Evolutionary conservation across 306 rosid species (phyloP).

Genomic region (Casuarina cunninghamiana): DNA sequence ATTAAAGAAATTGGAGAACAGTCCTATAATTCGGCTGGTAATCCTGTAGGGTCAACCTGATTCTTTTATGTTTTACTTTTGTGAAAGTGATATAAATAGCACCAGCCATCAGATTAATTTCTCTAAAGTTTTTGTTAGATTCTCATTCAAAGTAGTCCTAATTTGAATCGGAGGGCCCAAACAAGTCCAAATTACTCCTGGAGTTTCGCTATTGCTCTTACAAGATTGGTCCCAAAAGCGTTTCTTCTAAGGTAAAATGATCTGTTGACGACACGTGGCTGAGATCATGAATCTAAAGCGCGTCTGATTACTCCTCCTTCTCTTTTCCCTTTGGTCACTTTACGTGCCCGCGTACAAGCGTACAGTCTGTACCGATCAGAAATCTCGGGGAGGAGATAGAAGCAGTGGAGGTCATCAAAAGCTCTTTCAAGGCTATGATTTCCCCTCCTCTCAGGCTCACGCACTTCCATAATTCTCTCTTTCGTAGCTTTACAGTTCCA

Average conservation of each 20-base stretch:
- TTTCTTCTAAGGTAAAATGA: background rate
- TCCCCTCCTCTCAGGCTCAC: background rate
- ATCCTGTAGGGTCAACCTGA: too few species aligned
- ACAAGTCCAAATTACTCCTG: constrained; percentile 14
- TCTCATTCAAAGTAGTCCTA: background rate
- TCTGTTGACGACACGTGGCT: constrained; percentile 10
- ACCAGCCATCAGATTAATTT: too few species aligned
- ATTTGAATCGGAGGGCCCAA: constrained; percentile 10
- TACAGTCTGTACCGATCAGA: constrained; percentile 32
- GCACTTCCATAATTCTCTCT: background rate
- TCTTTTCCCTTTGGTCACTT: constrained; percentile 23
- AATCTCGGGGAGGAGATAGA: constrained; percentile 28
- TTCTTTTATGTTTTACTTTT: too few species aligned
- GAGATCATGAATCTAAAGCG: background rate
- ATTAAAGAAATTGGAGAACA: too few species aligned
- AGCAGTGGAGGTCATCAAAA: constrained; percentile 23
- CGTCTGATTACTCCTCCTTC: constrained; percentile 5
- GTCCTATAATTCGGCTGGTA: too few species aligned
- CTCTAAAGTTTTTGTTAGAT: too few species aligned
- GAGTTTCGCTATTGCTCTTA: constrained; percentile 6
- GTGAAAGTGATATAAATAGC: too few species aligned
- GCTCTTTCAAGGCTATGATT: constrained; percentile 4
- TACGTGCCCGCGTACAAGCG: constrained; percentile 13
- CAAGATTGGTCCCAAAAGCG: background rate
- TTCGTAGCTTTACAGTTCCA: background rate